Evolutionary conservation across 805 yeast genomes (phyloP).

Genomic region (Torulaspora delbrueckii): DNA sequence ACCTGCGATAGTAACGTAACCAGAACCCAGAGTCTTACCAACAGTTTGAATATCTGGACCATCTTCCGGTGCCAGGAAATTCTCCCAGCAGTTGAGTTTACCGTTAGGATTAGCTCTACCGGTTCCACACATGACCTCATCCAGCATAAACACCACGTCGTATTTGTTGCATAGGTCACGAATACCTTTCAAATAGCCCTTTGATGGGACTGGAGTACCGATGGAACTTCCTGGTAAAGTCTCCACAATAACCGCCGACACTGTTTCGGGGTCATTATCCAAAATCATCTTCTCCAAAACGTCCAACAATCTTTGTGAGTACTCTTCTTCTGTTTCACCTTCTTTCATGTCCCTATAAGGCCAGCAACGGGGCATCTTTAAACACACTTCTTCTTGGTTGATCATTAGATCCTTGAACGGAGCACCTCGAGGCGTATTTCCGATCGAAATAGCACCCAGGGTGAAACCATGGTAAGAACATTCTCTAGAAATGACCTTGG

Average conservation of each 20-base stretch:
- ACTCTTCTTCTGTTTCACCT: constrained; percentile 40
- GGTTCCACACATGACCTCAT: constrained; percentile 56
- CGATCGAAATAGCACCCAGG: constrained; percentile 42
- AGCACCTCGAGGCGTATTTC: constrained; percentile 36
- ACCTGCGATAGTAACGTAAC: constrained; percentile 48
- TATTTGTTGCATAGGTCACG: constrained; percentile 47
- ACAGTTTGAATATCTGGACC: constrained; percentile 46
- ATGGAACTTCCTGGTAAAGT: constrained; percentile 45
- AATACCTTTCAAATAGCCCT: constrained; percentile 45
- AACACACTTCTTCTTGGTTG: constrained; percentile 24
- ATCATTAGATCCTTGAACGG: constrained; percentile 32
- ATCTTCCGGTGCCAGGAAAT: constrained; percentile 36
- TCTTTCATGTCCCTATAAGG: constrained; percentile 33
- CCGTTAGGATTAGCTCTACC: constrained; percentile 45
- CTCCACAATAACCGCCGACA: constrained; percentile 43
- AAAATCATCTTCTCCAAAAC: constrained; percentile 42
- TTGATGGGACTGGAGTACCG: constrained; percentile 44
- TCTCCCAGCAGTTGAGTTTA: constrained; percentile 45
- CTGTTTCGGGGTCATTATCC: constrained; percentile 42
- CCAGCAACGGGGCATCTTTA: constrained; percentile 34
- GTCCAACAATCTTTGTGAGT: constrained; percentile 36
- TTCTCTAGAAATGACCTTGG: constrained; percentile 41
- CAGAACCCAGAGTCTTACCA: constrained; percentile 49
- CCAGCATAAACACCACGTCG: constrained; percentile 46
- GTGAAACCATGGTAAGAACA: constrained; percentile 49